Conservation (phyloP, 768 basidiomycete species). For the Lepiota brunneoincarnata region DNA sequence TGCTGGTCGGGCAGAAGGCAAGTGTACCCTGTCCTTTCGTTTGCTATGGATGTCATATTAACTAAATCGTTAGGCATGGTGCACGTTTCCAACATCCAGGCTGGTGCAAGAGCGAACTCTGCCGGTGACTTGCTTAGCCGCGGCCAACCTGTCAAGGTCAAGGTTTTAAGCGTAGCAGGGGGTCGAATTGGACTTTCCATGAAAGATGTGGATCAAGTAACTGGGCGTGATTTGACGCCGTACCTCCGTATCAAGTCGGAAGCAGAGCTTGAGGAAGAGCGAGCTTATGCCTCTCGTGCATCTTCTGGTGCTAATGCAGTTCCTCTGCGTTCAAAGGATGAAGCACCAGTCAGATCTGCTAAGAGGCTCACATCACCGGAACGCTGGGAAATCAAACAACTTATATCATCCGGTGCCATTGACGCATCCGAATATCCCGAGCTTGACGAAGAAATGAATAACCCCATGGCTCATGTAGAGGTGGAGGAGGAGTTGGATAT, state of each 20-base stretch:
- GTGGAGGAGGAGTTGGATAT: slow-evolving; percentile 97
- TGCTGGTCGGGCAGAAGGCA: slow-evolving; percentile 85
- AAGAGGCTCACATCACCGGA: slow-evolving; percentile 94
- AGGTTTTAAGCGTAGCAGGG: slow-evolving; percentile 92
- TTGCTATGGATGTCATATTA: slow-evolving; percentile 8
- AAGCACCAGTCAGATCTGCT: slow-evolving; percentile 67
- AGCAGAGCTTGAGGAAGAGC: slow-evolving; percentile 87
- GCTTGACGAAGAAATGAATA: slow-evolving; percentile 80
- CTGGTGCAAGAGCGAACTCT: slow-evolving; percentile 80
- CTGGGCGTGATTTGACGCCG: slow-evolving; percentile 90
- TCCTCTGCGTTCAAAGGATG: slow-evolving; percentile 59
- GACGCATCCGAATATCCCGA: slow-evolving; percentile 94
- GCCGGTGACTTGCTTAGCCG: slow-evolving; percentile 84
- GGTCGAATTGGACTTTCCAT: slow-evolving; percentile 84
- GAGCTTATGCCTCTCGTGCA: slow-evolving; percentile 54
- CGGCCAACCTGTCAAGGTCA: slow-evolving; percentile 88
- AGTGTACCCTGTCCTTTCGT: slow-evolving; percentile 19
- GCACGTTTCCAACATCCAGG: slow-evolving; percentile 91
- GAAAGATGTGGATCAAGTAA: slow-evolving; percentile 94
- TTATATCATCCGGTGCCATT: slow-evolving; percentile 93
- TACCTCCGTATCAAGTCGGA: slow-evolving; percentile 94
- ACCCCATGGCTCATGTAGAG: slow-evolving; percentile 76
- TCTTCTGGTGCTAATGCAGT: slow-evolving; percentile 86
- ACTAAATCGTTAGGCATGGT: slow-evolving; percentile 76
- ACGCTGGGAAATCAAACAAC: slow-evolving; percentile 99